Evolutionary conservation across 2,329 filamentous ascomycete species (phyloP), one percentile per base, ranked within the genome.

Genomic region (Colletotrichum lentis): DNA sequence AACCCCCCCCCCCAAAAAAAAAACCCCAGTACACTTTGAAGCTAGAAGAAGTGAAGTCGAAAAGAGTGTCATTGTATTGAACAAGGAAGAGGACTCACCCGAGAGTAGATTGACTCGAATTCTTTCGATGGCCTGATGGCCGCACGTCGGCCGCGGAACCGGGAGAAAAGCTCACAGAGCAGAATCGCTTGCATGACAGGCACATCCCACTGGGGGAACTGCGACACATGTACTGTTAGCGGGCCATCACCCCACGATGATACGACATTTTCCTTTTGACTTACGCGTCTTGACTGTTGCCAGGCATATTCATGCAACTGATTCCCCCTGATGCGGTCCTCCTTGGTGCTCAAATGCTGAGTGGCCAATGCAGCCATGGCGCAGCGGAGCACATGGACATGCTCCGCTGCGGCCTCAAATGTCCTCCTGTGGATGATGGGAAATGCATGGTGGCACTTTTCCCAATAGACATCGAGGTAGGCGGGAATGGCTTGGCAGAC

Each of bases 341-440:
- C 83, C 74, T 79, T 80, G 73, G 79, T 77, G 56, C 78, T 75
- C 61, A 86, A 76, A 68, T 81, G 83, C 72, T 87, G 85, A 24
- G 84, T 83, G 53, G 83, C 85, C 37, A 87, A 74, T n/a, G 85
- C 85, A 24, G 85, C 85, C 85, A 88, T 87, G 67, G 85, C 84
- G 69, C 80, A 86, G 16, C 77, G 80, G 53, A 87, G 76, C 49
- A 84, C 76, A 61, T 84, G 81, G 7, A 75, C 43, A 35, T 78
- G 75, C 61, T 83, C 80, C 5, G 76, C 75, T 20, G 76, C 75
- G 31, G 76, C 77, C 64, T 84, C 81, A 47, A 83, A 81, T 16
- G 80, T 81, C 24, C 77, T 74, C 65, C 79, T 80, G 74, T 88
- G 85, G 31, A 87, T 78, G 31, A 87, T 74, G n/a, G 85, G 85